Percentiles rank a stretch among this genome's conserved stretches.
phyloP scores from a whole-genome alignment of 768 basidiomycete species.

The Coprinopsis sp. region DNA sequence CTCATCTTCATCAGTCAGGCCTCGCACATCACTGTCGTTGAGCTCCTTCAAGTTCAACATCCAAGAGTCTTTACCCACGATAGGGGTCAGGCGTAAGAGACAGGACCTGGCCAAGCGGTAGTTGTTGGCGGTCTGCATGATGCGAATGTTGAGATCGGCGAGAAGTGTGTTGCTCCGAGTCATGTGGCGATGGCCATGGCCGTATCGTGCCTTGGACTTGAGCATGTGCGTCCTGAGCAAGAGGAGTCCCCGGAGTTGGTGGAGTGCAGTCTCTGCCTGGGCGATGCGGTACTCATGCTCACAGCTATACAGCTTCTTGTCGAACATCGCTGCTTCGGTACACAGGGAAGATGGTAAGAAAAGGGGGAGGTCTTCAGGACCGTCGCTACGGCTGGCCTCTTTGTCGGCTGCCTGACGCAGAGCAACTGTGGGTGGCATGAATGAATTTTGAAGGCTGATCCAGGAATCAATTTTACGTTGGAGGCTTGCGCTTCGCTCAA shows the following conservation, averaged over 20 bases:
- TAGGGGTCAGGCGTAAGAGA: constrained; percentile 4
- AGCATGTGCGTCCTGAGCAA: constrained; percentile 24
- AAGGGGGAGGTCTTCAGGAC: constrained; percentile 7
- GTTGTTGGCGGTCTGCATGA: constrained; percentile 11
- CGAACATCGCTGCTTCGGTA: neutral
- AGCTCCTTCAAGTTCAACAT: constrained; percentile 9
- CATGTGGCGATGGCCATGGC: constrained; percentile 21
- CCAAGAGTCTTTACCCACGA: constrained; percentile 9
- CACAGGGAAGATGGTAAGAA: constrained; percentile 16
- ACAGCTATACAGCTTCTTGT: constrained; percentile 12
- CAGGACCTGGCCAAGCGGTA: constrained; percentile 13
- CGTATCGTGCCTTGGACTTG: constrained; percentile 24
- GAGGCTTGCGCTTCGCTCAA: constrained; percentile 20
- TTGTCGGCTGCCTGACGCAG: constrained; percentile 1
- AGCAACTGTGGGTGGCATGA: constrained; percentile 19
- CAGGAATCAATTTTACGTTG: constrained; percentile 23
- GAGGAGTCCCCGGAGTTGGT: constrained; percentile 24
- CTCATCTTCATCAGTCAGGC: constrained; percentile 14
- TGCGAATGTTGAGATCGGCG: constrained; percentile 9
- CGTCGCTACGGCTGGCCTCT: constrained; percentile 1
- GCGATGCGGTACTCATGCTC: constrained; percentile 26
- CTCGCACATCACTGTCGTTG: constrained; percentile 12
- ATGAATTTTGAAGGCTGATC: constrained; percentile 22
- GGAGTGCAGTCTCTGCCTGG: constrained; percentile 24
- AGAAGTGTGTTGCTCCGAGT: constrained; percentile 20